Evolutionary conservation across 257 asterid species (phyloP), one percentile per base, ranked within the genome.

Genomic region (Rubia yunnanensis): DNA sequence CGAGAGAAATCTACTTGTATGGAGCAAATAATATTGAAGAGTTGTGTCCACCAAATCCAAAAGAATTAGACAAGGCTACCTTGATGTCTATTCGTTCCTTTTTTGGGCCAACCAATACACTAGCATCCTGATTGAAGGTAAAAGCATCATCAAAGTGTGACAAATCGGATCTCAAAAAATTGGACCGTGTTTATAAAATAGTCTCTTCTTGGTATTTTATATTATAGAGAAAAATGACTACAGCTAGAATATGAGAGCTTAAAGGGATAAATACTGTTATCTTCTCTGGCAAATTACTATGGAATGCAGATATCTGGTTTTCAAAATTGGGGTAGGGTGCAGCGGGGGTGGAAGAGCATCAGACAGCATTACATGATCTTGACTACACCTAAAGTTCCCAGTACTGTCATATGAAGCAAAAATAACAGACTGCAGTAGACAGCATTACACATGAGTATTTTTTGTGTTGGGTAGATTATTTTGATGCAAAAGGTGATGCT

Each of bases 11-110:
- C 92, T 87, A 90, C 75, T 82, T 67, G 81, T 70, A 88, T 3
- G 98, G 96, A 67, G 98, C 92, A 60, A 91, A 91, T 69, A 91
- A 75, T 59, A 91, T 88, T 26, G 98, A 91, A 17, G 98, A 91
- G 69, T 91, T 91, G 71, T 91, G 98, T 65, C 98, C 98, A 56
- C 98, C 96, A 66, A 91, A 91, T 46, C 98, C 98, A 65, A 86
- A 91, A 39, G 98, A 91, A 74, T 88, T 91, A 31, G 98, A 91
- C 83, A 91, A 55, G 24, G 95, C 98, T 79, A 91, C 96, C 71
- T 88, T 91, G 63, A 91, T 64, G 64, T 79, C 79, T 55, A 91
- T 71, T 67, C 79, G 82, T 77, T 91, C 98, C 75, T 88, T 91
- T 38, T 61, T 82, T 4, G 88, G 78, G 46, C 98, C 98, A 59